Conservation (phyloP, 495 filamentous ascomycete species). For the Terfezia boudieri region DNA sequence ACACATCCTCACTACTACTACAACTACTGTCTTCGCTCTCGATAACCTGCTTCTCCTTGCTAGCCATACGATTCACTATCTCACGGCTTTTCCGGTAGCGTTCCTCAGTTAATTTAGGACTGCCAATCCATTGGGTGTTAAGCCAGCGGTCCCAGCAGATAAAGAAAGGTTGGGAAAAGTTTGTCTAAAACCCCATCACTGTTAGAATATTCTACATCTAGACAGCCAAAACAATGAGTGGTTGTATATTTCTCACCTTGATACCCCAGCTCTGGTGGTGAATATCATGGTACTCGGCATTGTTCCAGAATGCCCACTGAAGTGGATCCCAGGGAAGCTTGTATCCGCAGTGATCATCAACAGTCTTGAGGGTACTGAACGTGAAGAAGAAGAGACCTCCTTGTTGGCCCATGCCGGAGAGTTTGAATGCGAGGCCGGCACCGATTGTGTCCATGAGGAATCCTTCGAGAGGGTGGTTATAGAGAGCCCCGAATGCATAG, state of each 20-base stretch:
- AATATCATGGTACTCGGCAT: slow-evolving; percentile 87
- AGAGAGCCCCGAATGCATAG: slow-evolving; percentile 89
- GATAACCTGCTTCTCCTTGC: not conserved
- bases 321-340: slow-evolving; percentile 85
- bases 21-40: not conserved
- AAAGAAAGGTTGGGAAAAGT: slow-evolving; percentile 63
- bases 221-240: not conserved
- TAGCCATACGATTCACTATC: not conserved
- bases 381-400: slow-evolving; percentile 74
- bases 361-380: slow-evolving; percentile 71
- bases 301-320: slow-evolving; percentile 76
- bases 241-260: slow-evolving; percentile 33
- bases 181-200: slow-evolving; percentile 19
- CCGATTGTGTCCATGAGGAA: slow-evolving; percentile 83
- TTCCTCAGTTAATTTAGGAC: slow-evolving; percentile 24
- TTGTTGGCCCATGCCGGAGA: slow-evolving; percentile 50
- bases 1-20: not conserved
- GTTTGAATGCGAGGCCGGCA: slow-evolving; percentile 56
- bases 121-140: slow-evolving; percentile 53
- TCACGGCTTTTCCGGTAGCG: slow-evolving; percentile 2
- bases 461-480: slow-evolving; percentile 85
- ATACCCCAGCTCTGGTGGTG: slow-evolving; percentile 99
- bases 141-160: slow-evolving; percentile 60
- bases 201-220: not conserved
- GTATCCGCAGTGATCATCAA: slow-evolving; percentile 95